Evolutionary conservation across 2,329 filamentous ascomycete genomes (phyloP), one percentile per base, ranked within the genome.

Genomic region (Tolypocladium tropicale): DNA sequence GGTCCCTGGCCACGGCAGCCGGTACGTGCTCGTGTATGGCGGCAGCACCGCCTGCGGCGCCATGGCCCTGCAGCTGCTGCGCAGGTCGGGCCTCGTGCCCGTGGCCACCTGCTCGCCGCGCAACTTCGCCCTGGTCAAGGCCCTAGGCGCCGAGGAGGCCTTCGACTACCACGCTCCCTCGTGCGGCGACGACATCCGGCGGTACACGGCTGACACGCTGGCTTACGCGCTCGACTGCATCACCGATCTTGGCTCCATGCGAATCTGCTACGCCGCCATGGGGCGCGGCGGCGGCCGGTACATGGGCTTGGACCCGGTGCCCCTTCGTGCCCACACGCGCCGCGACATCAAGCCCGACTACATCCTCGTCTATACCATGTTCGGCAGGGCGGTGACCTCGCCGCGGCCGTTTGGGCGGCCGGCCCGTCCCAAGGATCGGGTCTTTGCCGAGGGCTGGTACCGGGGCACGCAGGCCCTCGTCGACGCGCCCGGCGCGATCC

Each of bases 261-360:
- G 37, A 9, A 54, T 58, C 28, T 62, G 61, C 52, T 61, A 61
- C 50, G 55, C 58, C 25, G 58, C 60, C 10, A 36, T 62, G 23
- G 58, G 60, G 5, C 43, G 33, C 2, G 53, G 50, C 4, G 61
- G 61, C 3, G 61, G 61, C 3, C 50, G 51, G 7, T 64, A 64
- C 54, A 56, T 63, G 1, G 60, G 57, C 2, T 54, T 65, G 1
- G 61, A 65, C 21, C 56, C 59, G 1, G 63, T 63, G 7, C 62
- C 62, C 4, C 54, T 64, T 1, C 61, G 61, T 3, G 61, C 60
- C 5, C 63, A 65, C 48, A 64, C 62, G 5, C 61, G 63, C 23
- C 61, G 63, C 32, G 58, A 55, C 23, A 58, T 65, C 23, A 49
- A 53, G 36, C 58, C 63, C 3, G 59, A 60, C 10, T 65, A 62